These are phyloP conservation scores for Saccharomycopsis crataegensis DNA, from an alignment of 1,139 yeast genomes.

Conservation along the genomic window DNA sequence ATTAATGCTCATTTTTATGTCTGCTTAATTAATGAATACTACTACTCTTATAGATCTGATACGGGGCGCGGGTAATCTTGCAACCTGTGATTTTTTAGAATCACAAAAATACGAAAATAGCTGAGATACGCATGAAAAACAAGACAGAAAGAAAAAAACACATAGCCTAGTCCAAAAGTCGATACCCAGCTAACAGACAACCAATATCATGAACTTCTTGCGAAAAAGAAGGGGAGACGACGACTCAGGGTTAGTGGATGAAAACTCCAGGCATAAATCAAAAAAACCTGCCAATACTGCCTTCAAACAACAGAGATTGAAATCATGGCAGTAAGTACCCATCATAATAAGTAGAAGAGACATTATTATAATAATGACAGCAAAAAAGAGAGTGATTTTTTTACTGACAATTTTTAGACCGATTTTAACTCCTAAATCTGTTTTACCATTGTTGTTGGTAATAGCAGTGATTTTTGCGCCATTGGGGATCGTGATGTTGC, in stretches of 20 bases:
- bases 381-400: not conserved
- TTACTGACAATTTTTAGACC: constrained; percentile 30
- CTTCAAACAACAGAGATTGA: constrained; percentile 66
- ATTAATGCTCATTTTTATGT: too few species aligned
- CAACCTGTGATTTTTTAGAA: too few species aligned
- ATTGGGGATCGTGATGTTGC: constrained; percentile 60
- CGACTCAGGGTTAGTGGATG: constrained; percentile 2
- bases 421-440: constrained; percentile 68
- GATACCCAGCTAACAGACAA: too few species aligned
- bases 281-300: constrained; percentile 75
- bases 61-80: too few species aligned
- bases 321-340: constrained; percentile 56
- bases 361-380: not conserved
- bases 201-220: constrained; percentile 12
- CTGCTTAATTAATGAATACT: too few species aligned
- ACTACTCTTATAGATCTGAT: too few species aligned
- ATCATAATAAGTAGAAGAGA: not conserved
- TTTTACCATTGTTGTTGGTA: constrained; percentile 55
- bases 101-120: too few species aligned
- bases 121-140: too few species aligned
- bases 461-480: constrained; percentile 67
- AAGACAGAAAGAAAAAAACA: too few species aligned
- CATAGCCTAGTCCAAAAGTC: too few species aligned
- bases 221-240: constrained; percentile 2
- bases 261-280: constrained; percentile 33